Percentiles rank a stretch among this genome's conserved stretches.
Conservation (phyloP, 169 alveolate genomes). For the Perkinsus chesapeaki region DNA sequence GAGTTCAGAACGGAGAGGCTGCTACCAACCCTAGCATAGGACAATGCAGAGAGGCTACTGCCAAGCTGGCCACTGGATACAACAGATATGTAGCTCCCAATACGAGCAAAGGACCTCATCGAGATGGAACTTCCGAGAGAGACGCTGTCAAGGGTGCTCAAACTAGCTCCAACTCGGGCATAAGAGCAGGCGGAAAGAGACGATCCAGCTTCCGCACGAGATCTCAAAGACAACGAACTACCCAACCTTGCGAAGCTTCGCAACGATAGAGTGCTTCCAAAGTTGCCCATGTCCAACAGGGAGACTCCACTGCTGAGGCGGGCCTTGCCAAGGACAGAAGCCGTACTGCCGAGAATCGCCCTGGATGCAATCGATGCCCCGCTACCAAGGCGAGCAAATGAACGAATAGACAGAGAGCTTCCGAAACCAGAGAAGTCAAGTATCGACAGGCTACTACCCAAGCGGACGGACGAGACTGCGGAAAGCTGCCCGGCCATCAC, state of each 20-base stretch:
- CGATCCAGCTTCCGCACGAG: neutral
- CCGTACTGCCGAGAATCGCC: neutral
- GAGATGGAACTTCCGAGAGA: neutral
- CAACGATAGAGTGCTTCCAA: neutral
- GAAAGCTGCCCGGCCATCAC: neutral
- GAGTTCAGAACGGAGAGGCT: neutral
- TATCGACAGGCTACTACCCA: neutral
- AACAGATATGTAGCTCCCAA: neutral
- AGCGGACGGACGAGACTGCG: neutral
- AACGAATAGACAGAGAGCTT: neutral
- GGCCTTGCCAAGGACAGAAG: neutral
- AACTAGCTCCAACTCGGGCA: neutral
- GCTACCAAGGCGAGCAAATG: neutral
- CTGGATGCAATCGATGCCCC: neutral
- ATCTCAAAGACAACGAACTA: neutral
- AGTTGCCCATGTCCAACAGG: neutral
- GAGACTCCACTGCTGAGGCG: neutral
- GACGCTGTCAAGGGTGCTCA: neutral
- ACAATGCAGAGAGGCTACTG: neutral
- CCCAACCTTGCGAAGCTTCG: neutral
- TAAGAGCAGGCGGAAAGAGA: neutral
- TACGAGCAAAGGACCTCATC: neutral
- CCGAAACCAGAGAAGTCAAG: conserved; percentile 6
- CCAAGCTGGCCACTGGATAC: neutral
- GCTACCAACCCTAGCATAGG: neutral